These are phyloP conservation scores for Neotropicomus parvogracilis DNA, from an alignment of 1,284 basidiomycete genomes.

Conservation along the genomic window DNA sequence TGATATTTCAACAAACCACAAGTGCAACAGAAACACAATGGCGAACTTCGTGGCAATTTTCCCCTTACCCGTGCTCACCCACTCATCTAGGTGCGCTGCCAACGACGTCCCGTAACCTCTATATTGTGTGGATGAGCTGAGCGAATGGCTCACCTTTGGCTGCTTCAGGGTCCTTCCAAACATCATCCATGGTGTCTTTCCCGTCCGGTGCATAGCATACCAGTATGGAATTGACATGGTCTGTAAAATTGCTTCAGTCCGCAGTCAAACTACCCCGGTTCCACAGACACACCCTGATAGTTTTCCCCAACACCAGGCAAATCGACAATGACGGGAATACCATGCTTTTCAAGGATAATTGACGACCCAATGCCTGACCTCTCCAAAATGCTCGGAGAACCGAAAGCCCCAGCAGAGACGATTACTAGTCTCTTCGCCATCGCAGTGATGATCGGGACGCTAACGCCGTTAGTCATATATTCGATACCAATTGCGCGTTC, in stretches of 20 bases:
- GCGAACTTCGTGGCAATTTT: slow-evolving; percentile 10
- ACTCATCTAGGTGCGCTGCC: slow-evolving; percentile 2
- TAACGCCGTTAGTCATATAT: slow-evolving; percentile 35
- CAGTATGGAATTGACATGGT: neutral
- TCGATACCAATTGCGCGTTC: slow-evolving; percentile 8
- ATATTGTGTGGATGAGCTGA: neutral
- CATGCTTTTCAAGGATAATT: slow-evolving; percentile 39
- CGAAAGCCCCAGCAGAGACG: slow-evolving; percentile 20
- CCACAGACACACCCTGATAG: slow-evolving; percentile 24
- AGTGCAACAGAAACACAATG: slow-evolving; percentile 9
- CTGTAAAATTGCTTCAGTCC: neutral
- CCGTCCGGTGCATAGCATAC: slow-evolving; percentile 7
- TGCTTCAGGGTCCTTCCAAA: slow-evolving; percentile 4
- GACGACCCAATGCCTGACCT: slow-evolving; percentile 41
- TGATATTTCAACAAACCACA: neutral
- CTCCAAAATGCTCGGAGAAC: slow-evolving; percentile 24
- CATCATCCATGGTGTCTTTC: slow-evolving; percentile 7
- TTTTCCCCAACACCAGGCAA: slow-evolving; percentile 56
- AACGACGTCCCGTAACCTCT: neutral
- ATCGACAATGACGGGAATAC: slow-evolving; percentile 40
- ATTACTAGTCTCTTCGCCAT: slow-evolving; percentile 23
- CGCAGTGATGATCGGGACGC: neutral
- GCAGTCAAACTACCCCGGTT: too few relatives aligned
- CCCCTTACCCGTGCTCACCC: slow-evolving; percentile 2
- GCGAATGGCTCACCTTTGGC: neutral